Percentiles rank a stretch among this genome's conserved stretches.
Conservation (phyloP, 176 grass and related monocot species). For the Carex scoparia region DNA sequence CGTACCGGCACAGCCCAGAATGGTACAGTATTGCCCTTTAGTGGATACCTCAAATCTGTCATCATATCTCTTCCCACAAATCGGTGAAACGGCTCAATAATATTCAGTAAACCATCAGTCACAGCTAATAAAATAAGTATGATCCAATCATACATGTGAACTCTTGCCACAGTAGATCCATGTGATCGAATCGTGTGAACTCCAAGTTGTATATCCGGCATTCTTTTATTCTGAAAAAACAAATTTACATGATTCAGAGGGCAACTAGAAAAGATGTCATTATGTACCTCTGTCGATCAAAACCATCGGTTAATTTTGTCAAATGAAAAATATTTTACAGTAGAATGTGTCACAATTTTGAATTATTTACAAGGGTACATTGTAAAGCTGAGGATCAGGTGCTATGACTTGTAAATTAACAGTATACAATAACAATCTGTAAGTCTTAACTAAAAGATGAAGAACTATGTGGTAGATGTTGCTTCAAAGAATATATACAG, state of each 20-base stretch:
- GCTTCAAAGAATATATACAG: too few relatives aligned
- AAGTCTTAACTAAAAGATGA: neutral
- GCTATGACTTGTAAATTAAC: neutral
- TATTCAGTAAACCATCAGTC: conserved; percentile 55
- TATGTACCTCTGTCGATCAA: neutral
- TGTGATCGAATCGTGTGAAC: conserved; percentile 64
- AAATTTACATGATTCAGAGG: neutral
- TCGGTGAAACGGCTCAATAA: conserved; percentile 76
- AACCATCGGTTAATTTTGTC: too few relatives aligned
- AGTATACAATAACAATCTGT: neutral
- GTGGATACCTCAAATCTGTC: conserved; percentile 71
- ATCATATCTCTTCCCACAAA: conserved; percentile 87
- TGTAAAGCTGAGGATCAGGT: neutral
- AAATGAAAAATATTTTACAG: too few relatives aligned
- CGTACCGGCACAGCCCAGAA: conserved; percentile 82
- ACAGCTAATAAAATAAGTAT: conserved; percentile 67
- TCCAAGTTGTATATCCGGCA: conserved; percentile 61
- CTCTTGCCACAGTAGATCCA: conserved; percentile 54
- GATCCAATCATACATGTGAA: conserved; percentile 85
- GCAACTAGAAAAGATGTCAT: neutral
- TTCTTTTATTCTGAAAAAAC: conserved; percentile 18
- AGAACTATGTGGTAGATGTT: neutral
- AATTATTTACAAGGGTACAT: neutral
- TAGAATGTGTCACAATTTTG: too few relatives aligned
- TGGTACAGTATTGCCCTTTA: conserved; percentile 71